A percentile compares a stretch with the other conserved stretches of the same genome.
These are phyloP conservation scores for Pythium rishiriense DNA, from an alignment of 352 stramenopile genomes.

Conservation along the genomic window DNA sequence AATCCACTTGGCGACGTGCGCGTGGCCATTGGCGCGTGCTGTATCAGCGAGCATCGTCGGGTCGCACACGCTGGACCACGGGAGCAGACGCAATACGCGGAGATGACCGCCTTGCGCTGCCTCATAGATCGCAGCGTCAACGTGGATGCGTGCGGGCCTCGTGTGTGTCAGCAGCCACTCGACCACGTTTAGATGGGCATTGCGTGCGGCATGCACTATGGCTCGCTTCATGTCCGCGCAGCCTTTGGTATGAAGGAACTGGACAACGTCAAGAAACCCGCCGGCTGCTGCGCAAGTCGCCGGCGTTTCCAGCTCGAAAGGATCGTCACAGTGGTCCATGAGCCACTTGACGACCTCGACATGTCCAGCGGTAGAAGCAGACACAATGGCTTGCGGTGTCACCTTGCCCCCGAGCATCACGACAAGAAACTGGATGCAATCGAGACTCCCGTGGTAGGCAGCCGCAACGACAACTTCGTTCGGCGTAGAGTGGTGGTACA, in stretches of 20 bases:
- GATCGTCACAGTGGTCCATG: not conserved
- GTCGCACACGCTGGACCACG: too few relatives aligned
- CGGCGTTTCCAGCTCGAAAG: not conserved
- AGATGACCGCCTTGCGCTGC: too few relatives aligned
- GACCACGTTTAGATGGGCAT: too few relatives aligned
- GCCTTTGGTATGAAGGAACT: not conserved
- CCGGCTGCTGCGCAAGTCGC: not conserved
- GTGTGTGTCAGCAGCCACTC: too few relatives aligned
- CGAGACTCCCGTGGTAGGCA: not conserved
- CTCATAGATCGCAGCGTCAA: too few relatives aligned
- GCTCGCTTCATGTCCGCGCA: too few relatives aligned
- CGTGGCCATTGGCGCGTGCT: too few relatives aligned
- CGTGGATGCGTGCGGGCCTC: too few relatives aligned
- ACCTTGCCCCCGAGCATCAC: not conserved
- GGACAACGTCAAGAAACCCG: not conserved
- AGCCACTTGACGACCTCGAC: not conserved
- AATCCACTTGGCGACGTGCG: too few relatives aligned
- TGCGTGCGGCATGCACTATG: too few relatives aligned
- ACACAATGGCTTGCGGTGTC: not conserved
- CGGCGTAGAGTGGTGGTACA: not conserved
- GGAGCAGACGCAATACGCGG: too few relatives aligned
- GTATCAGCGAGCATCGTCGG: too few relatives aligned
- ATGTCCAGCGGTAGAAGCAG: not conserved
- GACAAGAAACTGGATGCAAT: constrained; percentile 2
- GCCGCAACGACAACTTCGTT: not conserved